Base-by-base conservation (phyloP, 768 basidiomycete genomes). In the Inosperma sp. region DNA sequence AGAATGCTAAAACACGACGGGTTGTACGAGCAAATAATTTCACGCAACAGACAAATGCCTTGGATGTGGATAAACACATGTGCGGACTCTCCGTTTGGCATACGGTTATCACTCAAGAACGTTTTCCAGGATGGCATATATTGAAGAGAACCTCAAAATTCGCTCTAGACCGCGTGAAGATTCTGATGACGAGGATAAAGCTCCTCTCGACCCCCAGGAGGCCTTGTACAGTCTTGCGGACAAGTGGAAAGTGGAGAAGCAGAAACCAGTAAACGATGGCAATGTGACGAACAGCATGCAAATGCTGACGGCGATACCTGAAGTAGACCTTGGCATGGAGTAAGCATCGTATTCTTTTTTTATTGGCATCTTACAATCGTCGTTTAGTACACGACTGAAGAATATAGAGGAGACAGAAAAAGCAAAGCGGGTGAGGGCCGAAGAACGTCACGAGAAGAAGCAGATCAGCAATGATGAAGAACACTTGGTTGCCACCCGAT, bases 51-150 rank as follows among this genome's bases (percentile, higher is more conserved):
- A 99, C 95, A 4, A 95, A 96, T 64, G 82, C 84, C 1, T 77
- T 97, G 17, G 95, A 97, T 63, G 93, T 96, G 21, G 95, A 99
- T 72, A 98, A 97, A 63, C 96, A 98, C 62, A 98, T 98, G 95
- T 93, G 51, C 44, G 89, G 72, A 19, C 21, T 10, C 35, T 42
- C 27, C 7, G 14, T 25, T n/a, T 12, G 35, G n/a, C 16, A 9
- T 5, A 27, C 16, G n/a, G 8, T 13, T 30, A 30, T n/a, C 23
- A 19, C 31, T 39, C 22, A 23, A 26, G 44, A 10, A 23, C 37
- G 27, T 48, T 42, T 34, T 27, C 5, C 57, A 94, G 93, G 95
- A 93, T 97, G 88, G 91, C 88, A 2, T 98, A 95, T 62, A 98
- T 99, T 43, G 96, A 98, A 60, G 83, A 89, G 62, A 97, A 96